Conservation (phyloP, 768 basidiomycete species). For the Multifurca ochricompacta region DNA sequence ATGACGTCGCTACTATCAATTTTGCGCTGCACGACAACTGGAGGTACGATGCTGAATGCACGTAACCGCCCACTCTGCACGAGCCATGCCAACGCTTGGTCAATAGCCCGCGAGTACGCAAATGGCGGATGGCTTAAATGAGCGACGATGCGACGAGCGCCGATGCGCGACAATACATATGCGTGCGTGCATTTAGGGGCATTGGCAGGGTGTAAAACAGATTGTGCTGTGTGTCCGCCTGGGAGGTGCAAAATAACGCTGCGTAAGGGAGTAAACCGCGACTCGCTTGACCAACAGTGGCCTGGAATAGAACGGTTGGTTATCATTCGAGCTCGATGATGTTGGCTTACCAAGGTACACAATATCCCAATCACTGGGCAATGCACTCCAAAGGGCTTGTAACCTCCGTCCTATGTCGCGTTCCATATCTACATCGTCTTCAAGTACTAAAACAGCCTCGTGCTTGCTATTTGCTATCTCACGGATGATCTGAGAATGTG, state of each 20-base stretch:
- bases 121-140: slow-evolving; percentile 57
- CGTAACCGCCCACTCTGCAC: slow-evolving; percentile 46
- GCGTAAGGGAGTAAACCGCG: slow-evolving; percentile 35
- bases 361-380: slow-evolving; percentile 65
- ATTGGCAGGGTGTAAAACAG: slow-evolving; percentile 47
- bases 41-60: slow-evolving; percentile 60
- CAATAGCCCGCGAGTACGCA: slow-evolving; percentile 71
- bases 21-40: slow-evolving; percentile 61
- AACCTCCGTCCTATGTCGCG: slow-evolving; percentile 42
- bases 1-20: slow-evolving; percentile 45
- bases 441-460: slow-evolving; percentile 49
- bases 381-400: slow-evolving; percentile 36
- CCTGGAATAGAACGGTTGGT: slow-evolving; percentile 34
- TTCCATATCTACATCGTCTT: slow-evolving; percentile 80
- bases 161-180: slow-evolving; percentile 51
- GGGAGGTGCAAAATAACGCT: slow-evolving; percentile 10
- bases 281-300: slow-evolving; percentile 75
- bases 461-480: slow-evolving; percentile 29
- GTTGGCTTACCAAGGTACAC: slow-evolving; percentile 52
- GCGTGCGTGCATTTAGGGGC: slow-evolving; percentile 68
- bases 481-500: slow-evolving; percentile 49
- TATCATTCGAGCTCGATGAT: neutral
- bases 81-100: slow-evolving; percentile 67
- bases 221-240: slow-evolving; percentile 8
- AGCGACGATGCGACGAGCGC: slow-evolving; percentile 53